Percentiles rank a stretch among this genome's conserved stretches.
Conservation (phyloP, 176 grass and related monocot species). For the Carex cristatella region DNA sequence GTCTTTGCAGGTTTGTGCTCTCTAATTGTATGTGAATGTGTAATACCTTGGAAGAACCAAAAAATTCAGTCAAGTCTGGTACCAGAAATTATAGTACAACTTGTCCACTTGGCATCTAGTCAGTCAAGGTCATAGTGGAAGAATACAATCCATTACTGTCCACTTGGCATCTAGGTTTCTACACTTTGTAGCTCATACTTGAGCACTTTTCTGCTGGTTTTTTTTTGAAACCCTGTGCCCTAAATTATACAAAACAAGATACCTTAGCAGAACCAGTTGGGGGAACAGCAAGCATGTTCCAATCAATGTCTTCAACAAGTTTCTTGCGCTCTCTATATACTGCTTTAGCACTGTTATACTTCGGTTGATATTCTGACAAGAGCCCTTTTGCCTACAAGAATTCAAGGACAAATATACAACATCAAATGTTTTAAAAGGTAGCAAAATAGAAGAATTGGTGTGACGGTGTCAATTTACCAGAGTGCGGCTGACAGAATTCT, state of each 20-base stretch:
- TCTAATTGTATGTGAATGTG: background rate
- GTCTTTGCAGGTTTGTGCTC: background rate
- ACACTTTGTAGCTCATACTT: background rate
- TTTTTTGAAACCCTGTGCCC: background rate
- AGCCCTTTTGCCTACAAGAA: constrained; percentile 82
- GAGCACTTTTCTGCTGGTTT: background rate
- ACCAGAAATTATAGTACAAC: background rate
- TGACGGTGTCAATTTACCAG: constrained; percentile 48
- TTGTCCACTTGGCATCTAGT: background rate
- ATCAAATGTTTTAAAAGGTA: constrained; percentile 8
- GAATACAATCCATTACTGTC: background rate
- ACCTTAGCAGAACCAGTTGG: constrained; percentile 86
- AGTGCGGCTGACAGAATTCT: constrained; percentile 88
- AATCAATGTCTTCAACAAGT: constrained; percentile 91
- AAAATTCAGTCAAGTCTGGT: background rate
- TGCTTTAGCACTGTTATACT: constrained; percentile 96
- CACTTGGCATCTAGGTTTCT: background rate
- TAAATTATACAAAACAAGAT: constrained; percentile 12
- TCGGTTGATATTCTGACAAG: constrained; percentile 92
- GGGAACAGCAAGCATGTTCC: constrained; percentile 74
- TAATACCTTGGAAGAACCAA: background rate
- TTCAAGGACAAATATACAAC: background rate
- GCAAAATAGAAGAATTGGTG: background rate
- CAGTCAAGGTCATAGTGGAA: background rate
- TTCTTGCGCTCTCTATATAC: constrained; percentile 96